Evolutionary conservation across 805 yeast species (phyloP), one percentile per base, ranked within the genome.

Genomic region (Pichia manshurica): DNA sequence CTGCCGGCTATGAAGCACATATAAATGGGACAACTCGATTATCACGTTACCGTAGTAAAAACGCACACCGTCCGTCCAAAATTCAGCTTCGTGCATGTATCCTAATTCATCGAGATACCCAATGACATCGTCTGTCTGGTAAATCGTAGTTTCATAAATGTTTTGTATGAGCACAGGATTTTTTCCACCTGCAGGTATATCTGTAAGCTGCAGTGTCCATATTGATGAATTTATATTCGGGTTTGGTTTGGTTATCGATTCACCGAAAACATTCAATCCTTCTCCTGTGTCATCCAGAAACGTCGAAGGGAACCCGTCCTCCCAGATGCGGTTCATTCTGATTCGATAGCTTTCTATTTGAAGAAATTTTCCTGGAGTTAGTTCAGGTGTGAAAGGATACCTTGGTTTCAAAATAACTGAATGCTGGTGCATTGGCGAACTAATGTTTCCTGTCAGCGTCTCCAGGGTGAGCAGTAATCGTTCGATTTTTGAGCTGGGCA

Each of bases 151-250:
- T 58, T 83, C 88, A 51, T 82, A 72, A 12, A 87, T 73, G 16
- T 86, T 76, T 61, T 88, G 95, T 50, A 76, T 79, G 21, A 73
- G 75, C 46, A 75, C 82, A 62, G 76, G 74, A 57, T 77, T 73
- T 65, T 72, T 76, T 3, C 91, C 91, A 9, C 87, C 90, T 6
- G 82, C 77, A 2, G 93, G 93, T 12, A 86, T 82, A 63, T 86
- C 95, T 5, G 78, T 69, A 22, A 81, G 70, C 54, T 78, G 84
- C 7, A 85, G 57, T 1, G 82, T 73, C 91, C 90, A 85, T 36
- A 65, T 66, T 52, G 57, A 70, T 48, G 53, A 56, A 53, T 49
- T 55, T 47, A 55, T 43, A 4, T 31, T 45, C 38, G 5, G 56
- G 37, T 17, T 48, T 43, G n/a, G 48, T 46, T 31, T 51, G 17